A percentile compares a stretch with the other conserved stretches of the same genome.
phyloP scores from a whole-genome alignment of 805 yeast species.

The Jamesozyma lodderae region DNA sequence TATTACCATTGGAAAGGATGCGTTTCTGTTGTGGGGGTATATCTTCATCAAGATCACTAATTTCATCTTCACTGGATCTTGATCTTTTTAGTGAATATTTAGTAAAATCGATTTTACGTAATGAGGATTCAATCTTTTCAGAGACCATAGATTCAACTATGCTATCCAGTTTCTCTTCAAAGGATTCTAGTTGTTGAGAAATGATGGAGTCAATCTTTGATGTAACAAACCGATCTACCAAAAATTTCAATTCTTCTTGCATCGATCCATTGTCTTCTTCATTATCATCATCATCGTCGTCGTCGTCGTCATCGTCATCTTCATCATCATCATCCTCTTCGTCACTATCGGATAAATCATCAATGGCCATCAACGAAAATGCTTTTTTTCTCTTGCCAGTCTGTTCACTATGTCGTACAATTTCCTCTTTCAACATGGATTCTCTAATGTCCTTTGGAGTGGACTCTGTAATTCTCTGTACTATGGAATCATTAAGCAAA shows the following conservation, averaged over 20 bases:
- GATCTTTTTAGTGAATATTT: slow-evolving; percentile 1
- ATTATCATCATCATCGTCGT: slow-evolving; percentile 8
- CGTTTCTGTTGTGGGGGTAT: background rate
- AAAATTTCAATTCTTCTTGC: slow-evolving; percentile 22
- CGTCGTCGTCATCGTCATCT: slow-evolving; percentile 5
- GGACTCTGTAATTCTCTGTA: slow-evolving; percentile 14
- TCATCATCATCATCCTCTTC: background rate
- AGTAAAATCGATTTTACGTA: slow-evolving; percentile 3
- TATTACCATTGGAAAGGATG: background rate
- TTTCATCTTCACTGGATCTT: background rate
- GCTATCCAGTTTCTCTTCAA: slow-evolving; percentile 12
- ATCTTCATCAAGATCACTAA: background rate
- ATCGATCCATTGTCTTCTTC: slow-evolving; percentile 9
- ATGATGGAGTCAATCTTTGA: slow-evolving; percentile 15
- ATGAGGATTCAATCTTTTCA: slow-evolving; percentile 7
- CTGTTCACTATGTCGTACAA: slow-evolving; percentile 4
- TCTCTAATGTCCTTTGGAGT: slow-evolving; percentile 17
- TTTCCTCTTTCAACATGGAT: slow-evolving; percentile 10
- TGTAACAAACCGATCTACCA: slow-evolving; percentile 23
- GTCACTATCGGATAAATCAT: slow-evolving; percentile 3
- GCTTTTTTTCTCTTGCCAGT: slow-evolving; percentile 1
- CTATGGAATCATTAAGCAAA: slow-evolving; percentile 17
- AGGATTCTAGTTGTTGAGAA: slow-evolving; percentile 11
- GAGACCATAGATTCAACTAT: slow-evolving; percentile 12
- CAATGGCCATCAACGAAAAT: slow-evolving; percentile 8